Evolutionary conservation across 1,284 basidiomycete species (phyloP), one percentile per base, ranked within the genome.

Genomic region (Ceraceosorus guamensis): DNA sequence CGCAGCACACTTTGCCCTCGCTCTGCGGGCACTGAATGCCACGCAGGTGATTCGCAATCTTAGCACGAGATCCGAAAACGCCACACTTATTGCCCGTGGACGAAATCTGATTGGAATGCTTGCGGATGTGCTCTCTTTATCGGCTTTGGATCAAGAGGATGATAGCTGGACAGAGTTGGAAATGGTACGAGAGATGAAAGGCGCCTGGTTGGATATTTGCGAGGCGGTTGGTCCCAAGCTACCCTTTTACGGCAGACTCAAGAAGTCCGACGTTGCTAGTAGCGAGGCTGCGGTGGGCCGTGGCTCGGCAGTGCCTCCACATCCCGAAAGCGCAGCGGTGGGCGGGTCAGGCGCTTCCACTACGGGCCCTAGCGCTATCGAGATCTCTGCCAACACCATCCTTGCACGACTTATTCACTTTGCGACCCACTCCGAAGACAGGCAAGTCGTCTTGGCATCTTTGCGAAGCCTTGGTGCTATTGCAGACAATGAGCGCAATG

Each of bases 391-490:
- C 24, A 34, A 52, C 34, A n/a, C 50, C n/a, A 62, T 73, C 14
- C 70, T 73, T 50, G 56, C 50, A 8, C 52, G 55, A 11, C 60
- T 75, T 31, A 53, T 72, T 45, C 57, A 58, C 3, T 37, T 66
- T 8, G 60, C 62, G 7, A 61, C 68, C 5, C 50, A 66, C 24
- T 64, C 70, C 18, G 52, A 60, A 6, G 73, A 75, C 47, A 71
- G 71, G 31, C 65, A 68, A 32, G 60, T 73, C 10, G 51, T 75
- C 30, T 37, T 75, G 3, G 64, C 62, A 8, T 61, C 65, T 6
- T 44, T 75, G 47, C 67, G 73, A 6, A 68, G 70, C 55, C 53
- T 73, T 14, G 41, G 60, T 10, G 65, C 59, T 4, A 53, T 75
- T 46, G 65, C 69, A 0, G 60, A 61, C 39, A 59, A 58, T 35